phyloP scores from a whole-genome alignment of 139 green algal genomes.

The Trebouxia sp. region DNA sequence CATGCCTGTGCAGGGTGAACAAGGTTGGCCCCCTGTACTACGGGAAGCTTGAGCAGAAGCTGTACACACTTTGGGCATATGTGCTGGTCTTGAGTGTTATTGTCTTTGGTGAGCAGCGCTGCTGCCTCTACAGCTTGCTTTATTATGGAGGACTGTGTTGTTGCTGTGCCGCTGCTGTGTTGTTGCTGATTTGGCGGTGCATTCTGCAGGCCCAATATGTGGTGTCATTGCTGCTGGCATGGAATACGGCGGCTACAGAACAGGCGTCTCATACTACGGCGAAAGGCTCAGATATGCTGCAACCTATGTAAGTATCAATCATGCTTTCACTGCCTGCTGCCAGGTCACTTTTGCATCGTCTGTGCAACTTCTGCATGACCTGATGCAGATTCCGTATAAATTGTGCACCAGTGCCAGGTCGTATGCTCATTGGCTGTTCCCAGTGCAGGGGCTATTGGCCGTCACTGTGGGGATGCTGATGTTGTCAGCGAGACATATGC shows the following conservation, averaged over 20 bases:
- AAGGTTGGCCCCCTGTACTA: neutral
- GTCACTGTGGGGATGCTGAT: neutral
- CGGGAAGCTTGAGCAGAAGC: neutral
- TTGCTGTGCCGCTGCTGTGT: no score
- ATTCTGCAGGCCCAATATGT: neutral
- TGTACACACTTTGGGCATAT: neutral
- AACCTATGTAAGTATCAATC: neutral
- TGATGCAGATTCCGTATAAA: no score
- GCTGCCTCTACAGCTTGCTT: neutral
- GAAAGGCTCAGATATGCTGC: constrained; percentile 1
- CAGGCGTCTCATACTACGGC: neutral
- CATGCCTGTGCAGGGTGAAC: neutral
- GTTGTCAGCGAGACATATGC: neutral
- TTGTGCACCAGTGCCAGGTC: neutral
- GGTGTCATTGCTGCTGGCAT: constrained; percentile 9
- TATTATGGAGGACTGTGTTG: no score
- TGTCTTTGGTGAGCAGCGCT: neutral
- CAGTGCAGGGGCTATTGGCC: neutral
- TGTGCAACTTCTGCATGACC: no score
- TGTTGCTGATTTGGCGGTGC: no score
- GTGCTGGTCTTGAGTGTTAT: neutral
- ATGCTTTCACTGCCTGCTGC: no score
- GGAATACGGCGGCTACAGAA: neutral
- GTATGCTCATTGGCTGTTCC: neutral
- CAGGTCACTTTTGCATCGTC: no score